These are phyloP conservation scores for Avena eriantha DNA, from an alignment of 176 grass and related monocot species.

Conservation along the genomic window DNA sequence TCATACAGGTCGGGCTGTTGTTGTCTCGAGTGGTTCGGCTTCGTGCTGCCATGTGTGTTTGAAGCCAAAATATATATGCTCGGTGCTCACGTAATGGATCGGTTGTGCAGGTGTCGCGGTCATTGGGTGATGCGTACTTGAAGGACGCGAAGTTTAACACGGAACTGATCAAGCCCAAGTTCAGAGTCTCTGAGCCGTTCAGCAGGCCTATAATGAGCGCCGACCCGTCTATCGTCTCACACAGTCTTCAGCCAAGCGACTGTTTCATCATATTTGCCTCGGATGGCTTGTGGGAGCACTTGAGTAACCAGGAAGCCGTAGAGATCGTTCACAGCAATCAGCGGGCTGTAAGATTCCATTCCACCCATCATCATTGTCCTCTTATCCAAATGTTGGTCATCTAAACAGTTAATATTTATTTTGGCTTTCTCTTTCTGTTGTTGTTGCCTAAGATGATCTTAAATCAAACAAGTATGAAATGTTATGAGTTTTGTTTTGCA, in stretches of 20 bases:
- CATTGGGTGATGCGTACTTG: constrained; percentile 86
- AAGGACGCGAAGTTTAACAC: constrained; percentile 73
- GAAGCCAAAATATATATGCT: constrained; percentile 6
- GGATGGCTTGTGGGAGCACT: constrained; percentile 94
- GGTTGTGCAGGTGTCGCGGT: constrained; percentile 82
- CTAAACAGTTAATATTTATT: not conserved
- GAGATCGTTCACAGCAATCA: constrained; percentile 89
- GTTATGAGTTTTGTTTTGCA: not conserved
- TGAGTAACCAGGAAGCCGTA: constrained; percentile 84
- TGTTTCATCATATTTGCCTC: constrained; percentile 93
- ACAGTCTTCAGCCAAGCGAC: constrained; percentile 68
- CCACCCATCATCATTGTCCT: too few relatives aligned
- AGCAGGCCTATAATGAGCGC: constrained; percentile 73
- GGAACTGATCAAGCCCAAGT: constrained; percentile 82
- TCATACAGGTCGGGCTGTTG: constrained; percentile 79
- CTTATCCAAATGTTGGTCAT: too few relatives aligned
- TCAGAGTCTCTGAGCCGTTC: constrained; percentile 77
- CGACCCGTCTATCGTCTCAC: constrained; percentile 70
- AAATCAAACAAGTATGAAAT: not conserved
- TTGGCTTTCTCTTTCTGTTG: not conserved
- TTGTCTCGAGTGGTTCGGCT: not conserved
- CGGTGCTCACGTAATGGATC: constrained; percentile 28
- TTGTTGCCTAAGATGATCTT: not conserved
- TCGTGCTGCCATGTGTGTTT: not conserved
- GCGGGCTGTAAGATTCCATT: constrained; percentile 61